A percentile compares a stretch with the other conserved stretches of the same genome.
These are phyloP conservation scores for Coniochaeta pulveracea DNA, from an alignment of 2,329 filamentous ascomycete species.

Conservation along the genomic window DNA sequence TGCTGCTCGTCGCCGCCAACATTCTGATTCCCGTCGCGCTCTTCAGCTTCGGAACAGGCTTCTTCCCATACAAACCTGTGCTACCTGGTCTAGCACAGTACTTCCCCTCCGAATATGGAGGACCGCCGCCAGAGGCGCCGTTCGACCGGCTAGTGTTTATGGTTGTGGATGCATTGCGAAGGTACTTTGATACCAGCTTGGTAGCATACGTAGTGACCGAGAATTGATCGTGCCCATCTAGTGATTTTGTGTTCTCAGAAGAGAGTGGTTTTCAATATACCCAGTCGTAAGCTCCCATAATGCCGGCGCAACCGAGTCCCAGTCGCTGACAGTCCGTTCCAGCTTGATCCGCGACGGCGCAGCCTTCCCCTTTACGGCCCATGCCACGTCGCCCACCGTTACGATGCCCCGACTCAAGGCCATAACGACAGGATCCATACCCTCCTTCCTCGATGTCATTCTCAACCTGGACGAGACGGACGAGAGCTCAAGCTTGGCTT, in stretches of 20 bases:
- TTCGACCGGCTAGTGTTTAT: constrained; percentile 94
- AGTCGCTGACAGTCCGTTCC: constrained; percentile 4
- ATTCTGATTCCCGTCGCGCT: constrained; percentile 65
- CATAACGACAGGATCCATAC: constrained; percentile 95
- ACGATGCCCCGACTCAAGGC: constrained; percentile 98
- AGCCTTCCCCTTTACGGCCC: constrained; percentile 87
- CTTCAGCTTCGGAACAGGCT: constrained; percentile 72
- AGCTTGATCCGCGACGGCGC: constrained; percentile 75
- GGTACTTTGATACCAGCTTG: constrained; percentile 36
- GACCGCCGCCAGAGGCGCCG: constrained; percentile 45
- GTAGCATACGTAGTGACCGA: not conserved
- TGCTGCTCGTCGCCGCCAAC: constrained; percentile 57
- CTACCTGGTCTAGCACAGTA: constrained; percentile 72
- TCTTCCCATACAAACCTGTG: constrained; percentile 96
- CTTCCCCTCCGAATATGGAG: constrained; percentile 41
- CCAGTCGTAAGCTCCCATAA: constrained; percentile 53
- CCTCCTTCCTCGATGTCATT: constrained; percentile 93
- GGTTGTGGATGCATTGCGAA: constrained; percentile 91
- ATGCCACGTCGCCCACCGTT: constrained; percentile 92
- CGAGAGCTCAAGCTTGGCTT: constrained; percentile 73
- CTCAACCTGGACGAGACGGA: constrained; percentile 94
- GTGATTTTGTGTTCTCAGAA: constrained; percentile 84
- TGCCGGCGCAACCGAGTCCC: constrained; percentile 1
- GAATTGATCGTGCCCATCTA: constrained; percentile 23
- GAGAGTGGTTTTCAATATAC: constrained; percentile 78